Evolutionary conservation across 352 stramenopile species (phyloP), one percentile per base, ranked within the genome.

Genomic region (Elongisporangium anandrum): DNA sequence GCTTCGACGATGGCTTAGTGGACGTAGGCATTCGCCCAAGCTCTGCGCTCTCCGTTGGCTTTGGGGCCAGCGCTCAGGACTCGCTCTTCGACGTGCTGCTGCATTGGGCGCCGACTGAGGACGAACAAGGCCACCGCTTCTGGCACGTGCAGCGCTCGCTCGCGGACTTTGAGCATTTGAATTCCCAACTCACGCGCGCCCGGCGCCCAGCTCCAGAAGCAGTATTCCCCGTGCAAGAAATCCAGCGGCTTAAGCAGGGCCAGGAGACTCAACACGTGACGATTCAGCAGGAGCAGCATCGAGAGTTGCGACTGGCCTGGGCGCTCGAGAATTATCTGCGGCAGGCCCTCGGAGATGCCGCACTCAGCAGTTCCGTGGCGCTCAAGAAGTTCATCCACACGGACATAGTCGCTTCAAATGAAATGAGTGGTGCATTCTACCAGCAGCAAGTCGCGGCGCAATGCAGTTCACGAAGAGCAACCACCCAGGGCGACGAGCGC

Each of bases 311-410:
- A 12, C 52, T 79, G 15, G 50, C 61, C 48, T 60, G 72, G 20
- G 50, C 39, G 10, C 29, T 79, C 20, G 71, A 79, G 52, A 17
- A 22, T 16, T 79, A 65, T 56, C 16, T 77, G 9, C 21, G 20
- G 13, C 62, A 72, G 56, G 50, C 68, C 17, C n/a, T 72, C 38
- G 45, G 22, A 23, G 51, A 56, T 26, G 21, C 4, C 22, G 12
- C 2, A 4, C 7, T 53, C 41, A 38, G 16, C 9, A 15, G n/a
- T 47, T 65, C 64, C 16, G n/a, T 60, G 17, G 62, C 65, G 6
- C 41, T 79, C 1, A 69, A 72, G 63, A 64, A 38, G 20, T 79
- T 79, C 22, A 15, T 79, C 0, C 1, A 69, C 54, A 57, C 54
- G 8, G 60, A 72, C 55, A n/a, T 63, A 7, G 52, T 72, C 21